A percentile compares a stretch with the other conserved stretches of the same genome.
Conservation (phyloP, 2,329 filamentous ascomycete species). For the Emmonsia crescens region DNA sequence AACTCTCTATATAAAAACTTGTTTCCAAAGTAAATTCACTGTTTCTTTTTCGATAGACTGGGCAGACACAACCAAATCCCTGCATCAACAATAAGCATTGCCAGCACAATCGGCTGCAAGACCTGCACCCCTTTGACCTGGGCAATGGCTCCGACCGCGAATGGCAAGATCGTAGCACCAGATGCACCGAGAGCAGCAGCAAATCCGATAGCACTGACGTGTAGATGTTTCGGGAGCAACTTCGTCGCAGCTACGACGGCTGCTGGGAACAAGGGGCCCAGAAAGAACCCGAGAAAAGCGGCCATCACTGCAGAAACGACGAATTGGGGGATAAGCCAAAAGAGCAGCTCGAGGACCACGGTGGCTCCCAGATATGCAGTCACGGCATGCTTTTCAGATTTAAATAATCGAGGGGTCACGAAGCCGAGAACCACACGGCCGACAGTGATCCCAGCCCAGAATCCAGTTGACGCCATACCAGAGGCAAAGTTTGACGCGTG, state of each 20-base stretch:
- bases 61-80: constrained; percentile 39
- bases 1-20: neutral
- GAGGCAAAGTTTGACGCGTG: constrained; percentile 58
- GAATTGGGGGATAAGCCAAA: constrained; percentile 73
- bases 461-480: constrained; percentile 66
- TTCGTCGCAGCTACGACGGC: constrained; percentile 64
- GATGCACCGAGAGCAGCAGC: constrained; percentile 65
- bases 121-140: constrained; percentile 49
- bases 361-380: constrained; percentile 53
- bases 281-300: constrained; percentile 63
- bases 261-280: constrained; percentile 68
- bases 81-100: constrained; percentile 41
- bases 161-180: constrained; percentile 46
- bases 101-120: constrained; percentile 49
- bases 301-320: constrained; percentile 63
- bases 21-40: neutral
- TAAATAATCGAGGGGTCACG: constrained; percentile 50
- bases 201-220: constrained; percentile 73
- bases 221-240: constrained; percentile 59
- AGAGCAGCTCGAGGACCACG: constrained; percentile 57
- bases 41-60: constrained; percentile 12
- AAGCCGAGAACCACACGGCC: constrained; percentile 66
- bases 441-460: constrained; percentile 73
- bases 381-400: constrained; percentile 61
- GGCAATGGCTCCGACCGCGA: constrained; percentile 37